Base-by-base conservation (phyloP, 1,284 basidiomycete species). In the Ceratobasidium sp. region DNA sequence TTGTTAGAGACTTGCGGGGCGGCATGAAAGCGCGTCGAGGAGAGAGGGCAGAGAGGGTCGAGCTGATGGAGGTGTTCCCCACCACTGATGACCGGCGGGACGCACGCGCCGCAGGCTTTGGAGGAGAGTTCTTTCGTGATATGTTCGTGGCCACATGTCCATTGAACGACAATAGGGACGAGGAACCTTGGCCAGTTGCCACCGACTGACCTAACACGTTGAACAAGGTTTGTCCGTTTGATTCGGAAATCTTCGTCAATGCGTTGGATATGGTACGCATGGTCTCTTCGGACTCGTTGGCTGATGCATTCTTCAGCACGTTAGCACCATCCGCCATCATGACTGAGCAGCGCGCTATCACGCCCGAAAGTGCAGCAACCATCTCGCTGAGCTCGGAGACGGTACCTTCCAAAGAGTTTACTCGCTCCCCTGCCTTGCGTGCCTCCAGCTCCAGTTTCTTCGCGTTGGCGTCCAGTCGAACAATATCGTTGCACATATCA, bases 331-430 rank as follows among this genome's bases (percentile, higher is more conserved):
- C 87, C 23, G 83, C 84, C 50, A 93, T 79, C 76, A 87, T 84
- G 42, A 89, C 84, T 1, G 88, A 92, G 74, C 87, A 89, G 68
- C 91, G 81, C 23, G 90, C 89, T n/a, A 94, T 82, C 78, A 91
- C 86, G 6, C 90, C 88, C 25, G 93, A 78, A 13, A 94, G 81
- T 70, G 81, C 82, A 19, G 93, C 86, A 68, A 91, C 79, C 16
- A 87, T 80, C 72, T 85, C 83, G 1, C 89, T 85, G 76, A 93
- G 88, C 62, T 84, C 81, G 25, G 80, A 80, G 13, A 91, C 82
- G 1, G 86, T 85, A 53, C 85, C 84, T 58, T 82, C 82, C 76
- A 92, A 81, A 1, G 85, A 87, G 58, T 87, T 85, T 69, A 86
- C 82, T 74, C 90, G 86, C 23, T 85, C 85, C 74, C 90, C 86